phyloP scores from a whole-genome alignment of 2,329 filamentous ascomycete species.

The Talaromyces sp. region DNA sequence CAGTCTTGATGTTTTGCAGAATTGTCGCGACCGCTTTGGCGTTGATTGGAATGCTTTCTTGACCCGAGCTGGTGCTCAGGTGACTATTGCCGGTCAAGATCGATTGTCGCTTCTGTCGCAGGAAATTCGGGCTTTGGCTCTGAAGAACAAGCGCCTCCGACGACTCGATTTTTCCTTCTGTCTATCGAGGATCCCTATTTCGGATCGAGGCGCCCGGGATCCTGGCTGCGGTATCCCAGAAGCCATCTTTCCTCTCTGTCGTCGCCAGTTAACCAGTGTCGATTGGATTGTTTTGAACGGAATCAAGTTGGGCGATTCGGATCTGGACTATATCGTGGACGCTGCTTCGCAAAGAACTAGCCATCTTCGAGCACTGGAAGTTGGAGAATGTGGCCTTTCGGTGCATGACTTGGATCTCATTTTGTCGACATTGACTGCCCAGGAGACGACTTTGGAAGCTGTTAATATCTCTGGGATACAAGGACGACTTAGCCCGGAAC shows the following conservation, averaged over 20 bases:
- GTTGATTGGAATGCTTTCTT: slow-evolving; percentile 61
- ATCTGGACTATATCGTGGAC: slow-evolving; percentile 65
- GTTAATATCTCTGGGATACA: slow-evolving; percentile 67
- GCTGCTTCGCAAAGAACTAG: slow-evolving; percentile 65
- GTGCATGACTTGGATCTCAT: slow-evolving; percentile 56
- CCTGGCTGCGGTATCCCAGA: slow-evolving; percentile 68
- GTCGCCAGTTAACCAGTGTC: slow-evolving; percentile 65
- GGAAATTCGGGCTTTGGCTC: slow-evolving; percentile 65
- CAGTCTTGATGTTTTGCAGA: slow-evolving; percentile 64
- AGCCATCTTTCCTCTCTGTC: slow-evolving; percentile 66
- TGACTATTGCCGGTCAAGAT: slow-evolving; percentile 55
- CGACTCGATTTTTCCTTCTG: slow-evolving; percentile 65
- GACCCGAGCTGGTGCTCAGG: slow-evolving; percentile 58
- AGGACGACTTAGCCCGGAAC: slow-evolving; percentile 61
- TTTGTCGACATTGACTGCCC: slow-evolving; percentile 62
- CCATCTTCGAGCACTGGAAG: slow-evolving; percentile 65
- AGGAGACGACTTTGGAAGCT: slow-evolving; percentile 66
- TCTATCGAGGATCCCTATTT: slow-evolving; percentile 56
- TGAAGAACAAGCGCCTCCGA: slow-evolving; percentile 63
- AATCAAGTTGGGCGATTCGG: slow-evolving; percentile 68
- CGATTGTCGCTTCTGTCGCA: slow-evolving; percentile 63
- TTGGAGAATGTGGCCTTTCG: slow-evolving; percentile 61
- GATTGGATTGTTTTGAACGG: slow-evolving; percentile 70
- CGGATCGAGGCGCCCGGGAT: slow-evolving; percentile 53
- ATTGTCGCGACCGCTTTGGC: slow-evolving; percentile 59